phyloP scores from a whole-genome alignment of 2,329 filamentous ascomycete genomes.

The Beauveria australis region DNA sequence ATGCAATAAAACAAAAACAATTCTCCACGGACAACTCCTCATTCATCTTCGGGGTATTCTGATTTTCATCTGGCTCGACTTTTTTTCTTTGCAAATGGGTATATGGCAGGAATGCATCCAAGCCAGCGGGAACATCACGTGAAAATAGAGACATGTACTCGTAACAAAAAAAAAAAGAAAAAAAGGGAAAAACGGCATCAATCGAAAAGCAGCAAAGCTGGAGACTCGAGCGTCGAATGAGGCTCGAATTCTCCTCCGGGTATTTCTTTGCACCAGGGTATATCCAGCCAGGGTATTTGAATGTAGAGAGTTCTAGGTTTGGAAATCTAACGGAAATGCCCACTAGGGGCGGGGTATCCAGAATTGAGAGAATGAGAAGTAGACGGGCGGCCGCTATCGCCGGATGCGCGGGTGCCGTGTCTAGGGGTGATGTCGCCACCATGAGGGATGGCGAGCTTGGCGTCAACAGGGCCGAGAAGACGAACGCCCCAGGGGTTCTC shows the following conservation, averaged over 20 bases:
- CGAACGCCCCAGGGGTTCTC: conserved; percentile 60
- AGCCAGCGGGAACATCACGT: conserved; percentile 5
- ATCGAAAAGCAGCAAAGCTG: conserved; percentile 17
- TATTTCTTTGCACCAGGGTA: conserved; percentile 56
- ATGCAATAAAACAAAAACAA: conserved; percentile 6
- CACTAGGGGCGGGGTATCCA: conserved; percentile 90
- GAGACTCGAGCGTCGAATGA: conserved; percentile 38
- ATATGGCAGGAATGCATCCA: conserved; percentile 11
- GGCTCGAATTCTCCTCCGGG: conserved; percentile 33
- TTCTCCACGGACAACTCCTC: conserved; percentile 3
- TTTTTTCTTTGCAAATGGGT: conserved; percentile 13
- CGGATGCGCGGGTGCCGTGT: conserved; percentile 75
- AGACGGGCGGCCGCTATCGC: conserved; percentile 84
- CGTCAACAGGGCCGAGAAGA: conserved; percentile 58
- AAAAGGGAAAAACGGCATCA: background rate
- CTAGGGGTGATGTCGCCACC: conserved; percentile 77
- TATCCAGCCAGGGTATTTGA: conserved; percentile 55
- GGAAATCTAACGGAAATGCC: conserved; percentile 75
- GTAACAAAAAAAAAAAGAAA: conserved; percentile 8
- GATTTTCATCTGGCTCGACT: conserved; percentile 7
- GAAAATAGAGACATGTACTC: conserved; percentile 9
- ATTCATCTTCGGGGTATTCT: conserved; percentile 11
- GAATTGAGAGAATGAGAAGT: conserved; percentile 93
- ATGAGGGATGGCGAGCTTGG: conserved; percentile 56
- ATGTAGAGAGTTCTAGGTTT: conserved; percentile 37